Conservation (phyloP, 208 protist genomes). For the Leishmania major region DNA sequence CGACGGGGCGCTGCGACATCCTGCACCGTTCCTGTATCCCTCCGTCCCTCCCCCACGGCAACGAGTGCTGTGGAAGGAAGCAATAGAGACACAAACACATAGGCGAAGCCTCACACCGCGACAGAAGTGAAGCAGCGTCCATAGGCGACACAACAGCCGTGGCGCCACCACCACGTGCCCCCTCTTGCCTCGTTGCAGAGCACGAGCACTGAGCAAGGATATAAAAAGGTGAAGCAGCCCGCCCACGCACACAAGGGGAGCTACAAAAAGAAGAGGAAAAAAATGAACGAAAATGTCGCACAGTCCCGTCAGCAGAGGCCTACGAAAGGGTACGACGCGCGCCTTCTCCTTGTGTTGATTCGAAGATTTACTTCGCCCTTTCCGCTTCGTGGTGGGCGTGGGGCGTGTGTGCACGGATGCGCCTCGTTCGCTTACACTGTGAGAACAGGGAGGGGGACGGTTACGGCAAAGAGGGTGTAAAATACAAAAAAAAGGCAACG, state of each 20-base stretch:
- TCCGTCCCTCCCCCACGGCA: background rate
- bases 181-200: background rate
- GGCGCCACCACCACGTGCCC: background rate
- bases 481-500: background rate
- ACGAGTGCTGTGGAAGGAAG: background rate
- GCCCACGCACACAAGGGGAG: background rate
- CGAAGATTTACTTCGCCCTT: background rate
- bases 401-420: background rate
- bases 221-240: background rate
- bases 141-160: background rate
- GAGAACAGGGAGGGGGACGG: background rate
- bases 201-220: background rate
- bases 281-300: background rate
- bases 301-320: background rate
- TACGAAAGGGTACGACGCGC: background rate
- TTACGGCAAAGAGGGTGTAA: background rate
- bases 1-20: background rate
- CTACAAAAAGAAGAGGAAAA: background rate
- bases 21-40: background rate
- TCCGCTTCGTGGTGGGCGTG: background rate
- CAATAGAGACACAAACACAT: background rate
- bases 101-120: background rate
- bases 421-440: too few species aligned
- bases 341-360: background rate
- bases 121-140: background rate